A percentile compares a stretch with the other conserved stretches of the same genome.
These are phyloP conservation scores for Auricularia sp. DNA, from an alignment of 768 basidiomycete genomes.

Conservation along the genomic window DNA sequence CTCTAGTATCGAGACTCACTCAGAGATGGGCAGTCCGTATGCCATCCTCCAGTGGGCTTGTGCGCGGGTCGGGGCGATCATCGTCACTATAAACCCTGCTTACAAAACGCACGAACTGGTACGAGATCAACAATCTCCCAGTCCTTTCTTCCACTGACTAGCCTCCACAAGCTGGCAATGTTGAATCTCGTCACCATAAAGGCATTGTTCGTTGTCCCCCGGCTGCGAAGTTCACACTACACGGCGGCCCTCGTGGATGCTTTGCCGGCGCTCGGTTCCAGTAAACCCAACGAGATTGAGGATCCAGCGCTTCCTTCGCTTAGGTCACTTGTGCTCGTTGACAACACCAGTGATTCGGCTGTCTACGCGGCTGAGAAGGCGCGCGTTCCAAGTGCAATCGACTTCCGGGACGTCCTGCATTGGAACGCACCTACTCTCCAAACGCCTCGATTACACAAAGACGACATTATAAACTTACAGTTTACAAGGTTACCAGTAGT, in stretches of 20 bases:
- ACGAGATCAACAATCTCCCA: constrained; percentile 15
- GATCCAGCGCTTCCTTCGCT: constrained; percentile 51
- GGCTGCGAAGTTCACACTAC: constrained; percentile 56
- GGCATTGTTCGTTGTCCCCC: constrained; percentile 65
- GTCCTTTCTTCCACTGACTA: neutral
- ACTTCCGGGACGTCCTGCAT: constrained; percentile 60
- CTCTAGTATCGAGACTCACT: neutral
- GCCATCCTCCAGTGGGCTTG: constrained; percentile 80
- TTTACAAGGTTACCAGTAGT: constrained; percentile 60
- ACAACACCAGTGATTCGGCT: constrained; percentile 39
- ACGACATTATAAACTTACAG: constrained; percentile 74
- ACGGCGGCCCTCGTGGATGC: constrained; percentile 47
- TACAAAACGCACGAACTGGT: constrained; percentile 67
- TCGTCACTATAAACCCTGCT: constrained; percentile 78
- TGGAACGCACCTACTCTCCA: constrained; percentile 32
- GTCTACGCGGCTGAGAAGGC: constrained; percentile 32
- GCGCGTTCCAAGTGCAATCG: constrained; percentile 42
- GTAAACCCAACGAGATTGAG: constrained; percentile 45
- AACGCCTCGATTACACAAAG: constrained; percentile 21
- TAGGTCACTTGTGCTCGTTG: constrained; percentile 54
- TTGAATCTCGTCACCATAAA: constrained; percentile 55
- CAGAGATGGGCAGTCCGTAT: constrained; percentile 44
- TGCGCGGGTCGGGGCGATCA: constrained; percentile 72
- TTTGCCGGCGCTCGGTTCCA: constrained; percentile 44
- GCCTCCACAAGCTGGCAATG: constrained; percentile 38